phyloP scores from a whole-genome alignment of 176 grass and related monocot genomes.

The Rhynchospora pubera region DNA sequence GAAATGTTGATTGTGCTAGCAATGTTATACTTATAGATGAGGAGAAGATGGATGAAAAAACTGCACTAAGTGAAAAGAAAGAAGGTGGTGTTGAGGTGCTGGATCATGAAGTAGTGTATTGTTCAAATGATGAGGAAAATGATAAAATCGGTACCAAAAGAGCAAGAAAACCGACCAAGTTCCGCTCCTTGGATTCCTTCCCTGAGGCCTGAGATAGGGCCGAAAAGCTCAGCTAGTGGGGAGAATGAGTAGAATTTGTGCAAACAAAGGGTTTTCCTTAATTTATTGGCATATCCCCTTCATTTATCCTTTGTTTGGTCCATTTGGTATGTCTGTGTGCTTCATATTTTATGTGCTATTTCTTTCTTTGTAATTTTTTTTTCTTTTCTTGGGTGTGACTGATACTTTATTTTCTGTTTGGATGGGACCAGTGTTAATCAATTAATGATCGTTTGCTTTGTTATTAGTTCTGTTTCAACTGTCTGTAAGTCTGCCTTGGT shows the following conservation, averaged over 20 bases:
- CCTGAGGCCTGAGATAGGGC: background rate
- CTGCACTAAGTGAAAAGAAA: background rate
- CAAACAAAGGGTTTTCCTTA: background rate
- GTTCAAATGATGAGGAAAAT: background rate
- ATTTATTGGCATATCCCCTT: background rate
- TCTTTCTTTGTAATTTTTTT: background rate
- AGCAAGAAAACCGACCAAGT: slow-evolving; percentile 21
- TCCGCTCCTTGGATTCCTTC: slow-evolving; percentile 18
- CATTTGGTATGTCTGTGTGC: background rate
- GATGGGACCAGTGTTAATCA: background rate
- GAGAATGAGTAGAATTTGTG: background rate
- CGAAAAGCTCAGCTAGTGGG: background rate
- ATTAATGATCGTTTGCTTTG: background rate
- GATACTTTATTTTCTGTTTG: background rate
- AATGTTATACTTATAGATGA: background rate
- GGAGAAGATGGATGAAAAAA: background rate
- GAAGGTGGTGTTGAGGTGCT: background rate
- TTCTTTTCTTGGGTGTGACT: background rate
- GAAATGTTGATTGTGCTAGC: background rate
- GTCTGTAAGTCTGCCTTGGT: background rate
- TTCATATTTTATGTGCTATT: background rate
- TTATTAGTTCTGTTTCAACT: background rate
- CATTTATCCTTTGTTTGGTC: background rate
- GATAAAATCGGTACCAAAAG: background rate
- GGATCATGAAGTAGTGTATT: background rate